Percentiles rank a stretch among this genome's conserved stretches.
phyloP scores from a whole-genome alignment of 192 early-diverging fungal species.

The Gamsiella multidivaricata region DNA sequence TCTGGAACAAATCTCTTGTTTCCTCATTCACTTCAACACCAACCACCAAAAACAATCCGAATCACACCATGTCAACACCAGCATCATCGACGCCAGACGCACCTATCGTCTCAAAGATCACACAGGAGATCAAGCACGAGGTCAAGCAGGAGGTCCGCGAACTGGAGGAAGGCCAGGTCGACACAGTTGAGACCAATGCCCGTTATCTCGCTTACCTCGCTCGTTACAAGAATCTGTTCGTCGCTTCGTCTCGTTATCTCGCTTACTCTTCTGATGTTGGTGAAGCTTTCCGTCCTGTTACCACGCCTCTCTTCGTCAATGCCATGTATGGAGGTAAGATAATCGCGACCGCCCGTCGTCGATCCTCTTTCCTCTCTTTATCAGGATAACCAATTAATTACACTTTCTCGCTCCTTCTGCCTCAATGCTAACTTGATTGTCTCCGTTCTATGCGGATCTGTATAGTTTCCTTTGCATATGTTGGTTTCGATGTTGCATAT shows the following conservation, averaged over 20 bases:
- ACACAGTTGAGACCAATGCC: slow-evolving; percentile 58
- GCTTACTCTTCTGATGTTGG: slow-evolving; percentile 80
- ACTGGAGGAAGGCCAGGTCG: slow-evolving; percentile 53
- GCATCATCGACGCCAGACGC: slow-evolving; percentile 16
- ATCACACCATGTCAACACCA: slow-evolving; percentile 17
- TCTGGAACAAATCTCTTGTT: slow-evolving; percentile 1
- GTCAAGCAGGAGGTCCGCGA: slow-evolving; percentile 34
- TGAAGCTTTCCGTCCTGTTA: slow-evolving; percentile 76
- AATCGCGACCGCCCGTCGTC: too few relatives aligned
- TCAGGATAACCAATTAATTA: background rate
- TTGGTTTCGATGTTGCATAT: slow-evolving; percentile 70
- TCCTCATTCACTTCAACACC: background rate
- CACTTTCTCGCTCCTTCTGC: background rate
- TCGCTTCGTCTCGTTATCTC: slow-evolving; percentile 60
- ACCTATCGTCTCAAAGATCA: slow-evolving; percentile 31
- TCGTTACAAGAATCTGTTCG: slow-evolving; percentile 57
- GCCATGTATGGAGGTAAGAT: slow-evolving; percentile 64
- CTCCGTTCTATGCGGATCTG: too few relatives aligned
- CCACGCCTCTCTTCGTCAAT: slow-evolving; percentile 62
- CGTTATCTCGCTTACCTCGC: slow-evolving; percentile 66
- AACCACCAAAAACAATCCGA: background rate
- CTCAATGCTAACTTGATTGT: background rate
- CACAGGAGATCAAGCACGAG: slow-evolving; percentile 29
- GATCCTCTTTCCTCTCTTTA: background rate
- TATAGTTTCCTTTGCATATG: slow-evolving; percentile 67